Conservation (phyloP, 1,284 basidiomycete genomes). For the Afroboletus lepidellus region DNA sequence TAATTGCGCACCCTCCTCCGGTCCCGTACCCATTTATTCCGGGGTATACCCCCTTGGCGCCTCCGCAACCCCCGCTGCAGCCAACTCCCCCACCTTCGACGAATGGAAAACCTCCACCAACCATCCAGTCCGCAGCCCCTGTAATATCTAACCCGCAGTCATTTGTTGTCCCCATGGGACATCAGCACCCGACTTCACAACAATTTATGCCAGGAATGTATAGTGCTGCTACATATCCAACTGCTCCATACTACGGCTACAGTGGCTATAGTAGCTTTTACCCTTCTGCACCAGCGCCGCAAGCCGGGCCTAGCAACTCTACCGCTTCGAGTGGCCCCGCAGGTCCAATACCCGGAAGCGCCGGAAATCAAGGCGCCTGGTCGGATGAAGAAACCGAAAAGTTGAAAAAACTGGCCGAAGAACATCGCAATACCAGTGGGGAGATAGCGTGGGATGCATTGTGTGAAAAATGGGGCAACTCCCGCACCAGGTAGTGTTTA, state of each 20-base stretch:
- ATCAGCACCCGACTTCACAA: slow-evolving; percentile 31
- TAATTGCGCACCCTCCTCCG: slow-evolving; percentile 64
- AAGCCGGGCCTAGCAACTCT: slow-evolving; percentile 29
- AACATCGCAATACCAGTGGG: slow-evolving; percentile 51
- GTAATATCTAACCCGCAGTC: slow-evolving; percentile 68
- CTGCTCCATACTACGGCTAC: slow-evolving; percentile 56
- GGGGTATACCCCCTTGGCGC: slow-evolving; percentile 32
- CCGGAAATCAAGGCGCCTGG: slow-evolving; percentile 69
- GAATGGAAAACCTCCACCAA: slow-evolving; percentile 27
- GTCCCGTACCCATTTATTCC: slow-evolving; percentile 51
- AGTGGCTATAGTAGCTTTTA: slow-evolving; percentile 39
- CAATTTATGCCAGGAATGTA: slow-evolving; percentile 44
- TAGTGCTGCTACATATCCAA: slow-evolving; percentile 49
- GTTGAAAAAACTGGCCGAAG: slow-evolving; percentile 63
- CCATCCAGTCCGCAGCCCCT: slow-evolving; percentile 31
- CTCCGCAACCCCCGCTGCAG: slow-evolving; percentile 21
- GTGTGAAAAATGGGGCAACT: slow-evolving; percentile 66
- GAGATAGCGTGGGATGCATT: slow-evolving; percentile 77
- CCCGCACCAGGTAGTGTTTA: slow-evolving; percentile 56
- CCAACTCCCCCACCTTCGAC: slow-evolving; percentile 32
- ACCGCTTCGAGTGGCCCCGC: slow-evolving; percentile 21
- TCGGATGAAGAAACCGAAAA: slow-evolving; percentile 70
- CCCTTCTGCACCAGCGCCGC: slow-evolving; percentile 21
- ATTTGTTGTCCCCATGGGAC: slow-evolving; percentile 65
- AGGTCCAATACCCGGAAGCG: slow-evolving; percentile 34